Evolutionary conservation across 1,284 basidiomycete genomes (phyloP).

Genomic region (Termitomyces sp.): DNA sequence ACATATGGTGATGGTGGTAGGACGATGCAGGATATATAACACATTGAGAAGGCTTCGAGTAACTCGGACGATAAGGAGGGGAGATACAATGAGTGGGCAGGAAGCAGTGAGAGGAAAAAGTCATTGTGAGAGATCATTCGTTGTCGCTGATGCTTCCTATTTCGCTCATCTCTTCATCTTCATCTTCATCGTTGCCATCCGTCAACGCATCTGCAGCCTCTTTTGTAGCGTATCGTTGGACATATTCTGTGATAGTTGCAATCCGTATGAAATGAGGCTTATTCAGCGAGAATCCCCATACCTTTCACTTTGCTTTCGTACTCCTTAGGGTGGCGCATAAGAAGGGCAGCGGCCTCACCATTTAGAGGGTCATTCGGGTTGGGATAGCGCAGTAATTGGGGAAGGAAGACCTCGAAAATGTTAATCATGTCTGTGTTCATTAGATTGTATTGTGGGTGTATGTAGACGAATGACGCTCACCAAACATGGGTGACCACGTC

Average conservation of each 20-base stretch:
- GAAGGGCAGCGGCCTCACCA: conserved; percentile 92
- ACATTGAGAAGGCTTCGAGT: conserved; percentile 9
- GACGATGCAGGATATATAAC: conserved; percentile 18
- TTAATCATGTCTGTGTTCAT: conserved; percentile 87
- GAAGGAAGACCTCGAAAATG: conserved; percentile 97
- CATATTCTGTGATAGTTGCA: conserved; percentile 60
- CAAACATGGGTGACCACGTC: conserved; percentile 99
- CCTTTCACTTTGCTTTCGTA: conserved; percentile 92
- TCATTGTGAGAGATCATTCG: conserved; percentile 31
- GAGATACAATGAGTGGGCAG: conserved; percentile 11
- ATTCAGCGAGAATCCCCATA: conserved; percentile 25
- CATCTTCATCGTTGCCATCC: conserved; percentile 57
- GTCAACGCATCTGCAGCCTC: conserved; percentile 69
- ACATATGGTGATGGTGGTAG: conserved; percentile 1
- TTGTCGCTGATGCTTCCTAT: conserved; percentile 84
- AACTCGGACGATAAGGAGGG: conserved; percentile 6
- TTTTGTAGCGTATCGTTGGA: conserved; percentile 80
- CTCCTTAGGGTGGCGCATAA: conserved; percentile 95
- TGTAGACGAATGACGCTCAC: conserved; percentile 36
- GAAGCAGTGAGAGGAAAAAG: conserved; percentile 1
- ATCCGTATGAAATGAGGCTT: background rate
- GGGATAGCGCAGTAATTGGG: conserved; percentile 94
- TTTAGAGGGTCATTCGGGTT: conserved; percentile 98
- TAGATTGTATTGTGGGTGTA: background rate
- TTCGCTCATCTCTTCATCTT: conserved; percentile 90